phyloP scores from a whole-genome alignment of 163 green algal genomes.

The Volvox carteri region DNA sequence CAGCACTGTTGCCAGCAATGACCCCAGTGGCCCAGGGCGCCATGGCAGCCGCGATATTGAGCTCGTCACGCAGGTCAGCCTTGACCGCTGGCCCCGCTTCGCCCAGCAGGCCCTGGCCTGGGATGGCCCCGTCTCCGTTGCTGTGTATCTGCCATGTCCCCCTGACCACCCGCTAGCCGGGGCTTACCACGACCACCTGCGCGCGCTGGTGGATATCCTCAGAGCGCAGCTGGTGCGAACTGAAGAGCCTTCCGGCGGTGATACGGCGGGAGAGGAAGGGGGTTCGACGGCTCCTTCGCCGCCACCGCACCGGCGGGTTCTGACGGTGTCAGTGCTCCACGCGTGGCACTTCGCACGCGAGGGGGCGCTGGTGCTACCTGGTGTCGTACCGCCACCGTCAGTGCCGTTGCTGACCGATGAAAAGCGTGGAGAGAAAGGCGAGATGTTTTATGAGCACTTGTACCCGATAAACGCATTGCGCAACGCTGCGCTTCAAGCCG shows the following conservation, averaged over 20 bases:
- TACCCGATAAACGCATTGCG: conserved; percentile 74
- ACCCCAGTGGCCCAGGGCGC: no score
- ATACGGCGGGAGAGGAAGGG: no score
- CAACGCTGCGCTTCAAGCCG: conserved; percentile 59
- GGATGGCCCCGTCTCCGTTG: conserved; percentile 56
- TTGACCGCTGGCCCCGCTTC: conserved; percentile 57
- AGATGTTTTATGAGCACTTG: conserved; percentile 46
- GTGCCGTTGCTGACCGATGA: background rate
- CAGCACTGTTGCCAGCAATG: no score
- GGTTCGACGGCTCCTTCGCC: no score
- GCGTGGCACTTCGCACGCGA: background rate
- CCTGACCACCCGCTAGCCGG: conserved; percentile 7
- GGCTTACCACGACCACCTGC: conserved; percentile 3
- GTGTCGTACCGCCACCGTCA: conserved; percentile 2
- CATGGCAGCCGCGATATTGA: background rate
- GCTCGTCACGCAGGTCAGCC: conserved; percentile 14
- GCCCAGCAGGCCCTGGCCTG: conserved; percentile 55
- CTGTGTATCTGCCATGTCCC: conserved; percentile 58
- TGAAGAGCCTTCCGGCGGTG: no score
- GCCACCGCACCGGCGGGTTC: background rate
- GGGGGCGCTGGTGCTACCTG: conserved; percentile 8
- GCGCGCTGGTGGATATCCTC: background rate
- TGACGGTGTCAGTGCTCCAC: conserved; percentile 9
- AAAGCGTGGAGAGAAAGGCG: background rate
- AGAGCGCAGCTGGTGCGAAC: background rate